Base-by-base conservation (phyloP, 768 basidiomycete genomes). In the Rhizopogon vulgaris region DNA sequence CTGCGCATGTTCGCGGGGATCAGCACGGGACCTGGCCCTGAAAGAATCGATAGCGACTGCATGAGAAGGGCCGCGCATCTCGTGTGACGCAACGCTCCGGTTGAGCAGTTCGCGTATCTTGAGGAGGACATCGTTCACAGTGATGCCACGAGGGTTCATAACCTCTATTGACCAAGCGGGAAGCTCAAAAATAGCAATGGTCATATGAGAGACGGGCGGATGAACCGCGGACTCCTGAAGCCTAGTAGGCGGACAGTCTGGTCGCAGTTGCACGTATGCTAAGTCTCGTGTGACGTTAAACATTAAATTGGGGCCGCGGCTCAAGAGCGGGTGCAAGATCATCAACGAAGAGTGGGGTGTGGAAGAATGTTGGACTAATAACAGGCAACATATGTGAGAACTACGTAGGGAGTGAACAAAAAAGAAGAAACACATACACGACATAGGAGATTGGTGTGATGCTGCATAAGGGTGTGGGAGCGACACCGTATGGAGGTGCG, bases 1-100 rank as follows among this genome's bases (percentile, higher is more conserved):
- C 60, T 73, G 72, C 59, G 56, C 56, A 61, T 55, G 64, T 61
- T 73, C 71, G 60, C 59, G 56, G 58, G 63, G 63, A 52, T 68
- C 68, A 57, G 63, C 51, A 49, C 25, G 41, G 10, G 62, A 59
- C 56, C 66, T 52, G 41, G 55, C 62, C 56, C 68, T 57, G 58
- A 62, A 69, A 40, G 58, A 68, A n/a, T 66, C 62, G 47, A 62
- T 55, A 55, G 57, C 66, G 46, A 60, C 65, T 52, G 67, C 49
- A 2, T 30, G 43, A 0, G 30, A 46, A 22, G 43, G 18, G 18
- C 43, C 32, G 8, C 32, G 43, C 41, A 58, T 60, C 56, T 69
- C 66, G 10, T 57, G 14, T 4, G 54, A 36, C 45, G 66, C 58
- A 39, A 66, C 64, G 49, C 58, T 51, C 41, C 58, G 58, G 49